phyloP scores from a whole-genome alignment of 257 asterid species.

The Apocynum venetum region DNA sequence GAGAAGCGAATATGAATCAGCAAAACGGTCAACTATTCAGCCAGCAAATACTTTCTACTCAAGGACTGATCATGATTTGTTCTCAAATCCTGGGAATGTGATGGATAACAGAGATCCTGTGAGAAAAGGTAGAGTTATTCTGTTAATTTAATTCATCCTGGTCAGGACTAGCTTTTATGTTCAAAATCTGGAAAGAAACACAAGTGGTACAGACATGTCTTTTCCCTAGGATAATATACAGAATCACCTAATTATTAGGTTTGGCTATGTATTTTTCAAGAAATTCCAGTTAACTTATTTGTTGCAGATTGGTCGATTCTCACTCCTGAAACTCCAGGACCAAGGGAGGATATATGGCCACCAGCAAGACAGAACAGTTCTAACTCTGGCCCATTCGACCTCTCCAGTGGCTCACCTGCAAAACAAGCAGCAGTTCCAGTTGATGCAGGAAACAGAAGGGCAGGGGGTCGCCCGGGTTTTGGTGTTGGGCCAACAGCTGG shows the following conservation, averaged over 20 bases:
- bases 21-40: conserved; percentile 75
- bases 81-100: conserved; percentile 54
- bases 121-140: conserved; percentile 62
- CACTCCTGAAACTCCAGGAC: conserved; percentile 99
- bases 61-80: conserved; percentile 70
- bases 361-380: conserved; percentile 59
- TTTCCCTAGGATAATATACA: neutral
- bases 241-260: neutral
- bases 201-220: neutral
- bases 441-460: conserved; percentile 60
- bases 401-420: conserved; percentile 61
- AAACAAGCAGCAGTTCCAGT: conserved; percentile 49
- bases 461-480: conserved; percentile 44
- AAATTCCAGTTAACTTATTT: conserved; percentile 62
- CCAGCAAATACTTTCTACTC: conserved; percentile 66
- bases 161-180: neutral
- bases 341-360: conserved; percentile 80
- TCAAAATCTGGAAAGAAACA: neutral
- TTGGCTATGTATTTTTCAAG: conserved; percentile 21
- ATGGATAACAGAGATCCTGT: conserved; percentile 62
- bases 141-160: neutral
- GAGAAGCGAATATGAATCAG: conserved; percentile 70
- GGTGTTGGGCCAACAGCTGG: conserved; percentile 52
- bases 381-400: conserved; percentile 59
- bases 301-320: conserved; percentile 78